These are phyloP conservation scores for Barnettozyma wickerhamii DNA, from an alignment of 805 yeast genomes.

Conservation along the genomic window DNA sequence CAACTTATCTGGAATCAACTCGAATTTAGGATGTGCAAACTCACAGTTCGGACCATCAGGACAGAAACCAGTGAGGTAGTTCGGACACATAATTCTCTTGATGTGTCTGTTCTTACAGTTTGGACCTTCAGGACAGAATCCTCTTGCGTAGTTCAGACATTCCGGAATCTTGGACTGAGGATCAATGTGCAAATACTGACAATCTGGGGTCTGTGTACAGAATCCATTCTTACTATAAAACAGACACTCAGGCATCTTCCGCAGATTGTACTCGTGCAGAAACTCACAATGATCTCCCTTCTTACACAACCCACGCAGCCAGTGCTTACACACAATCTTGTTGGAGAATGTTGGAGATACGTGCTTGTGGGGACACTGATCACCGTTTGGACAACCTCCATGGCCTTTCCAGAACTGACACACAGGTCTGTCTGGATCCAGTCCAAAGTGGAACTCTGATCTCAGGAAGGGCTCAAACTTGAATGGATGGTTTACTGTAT, in stretches of 20 bases:
- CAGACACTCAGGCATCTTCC: constrained; percentile 96
- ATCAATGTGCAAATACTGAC: constrained; percentile 87
- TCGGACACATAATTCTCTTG: constrained; percentile 68
- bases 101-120: constrained; percentile 78
- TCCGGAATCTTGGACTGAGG: constrained; percentile 86
- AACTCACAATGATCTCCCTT: constrained; percentile 96
- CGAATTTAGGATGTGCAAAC: constrained; percentile 79
- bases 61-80: constrained; percentile 86
- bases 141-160: constrained; percentile 77
- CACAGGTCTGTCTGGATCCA: constrained; percentile 86
- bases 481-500: constrained; percentile 38
- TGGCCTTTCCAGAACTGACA: constrained; percentile 71
- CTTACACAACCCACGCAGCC: constrained; percentile 96
- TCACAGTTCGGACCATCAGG: constrained; percentile 76
- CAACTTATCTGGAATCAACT: constrained; percentile 38
- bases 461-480: constrained; percentile 82
- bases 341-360: constrained; percentile 60
- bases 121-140: constrained; percentile 93
- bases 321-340: constrained; percentile 94
- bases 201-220: constrained; percentile 92
- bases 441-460: constrained; percentile 73
- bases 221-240: constrained; percentile 75
- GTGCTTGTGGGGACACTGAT: constrained; percentile 84
- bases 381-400: constrained; percentile 79
- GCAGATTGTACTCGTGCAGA: constrained; percentile 86